Base-by-base conservation (phyloP, 1,139 yeast species). In the Kazachstania sp. region DNA sequence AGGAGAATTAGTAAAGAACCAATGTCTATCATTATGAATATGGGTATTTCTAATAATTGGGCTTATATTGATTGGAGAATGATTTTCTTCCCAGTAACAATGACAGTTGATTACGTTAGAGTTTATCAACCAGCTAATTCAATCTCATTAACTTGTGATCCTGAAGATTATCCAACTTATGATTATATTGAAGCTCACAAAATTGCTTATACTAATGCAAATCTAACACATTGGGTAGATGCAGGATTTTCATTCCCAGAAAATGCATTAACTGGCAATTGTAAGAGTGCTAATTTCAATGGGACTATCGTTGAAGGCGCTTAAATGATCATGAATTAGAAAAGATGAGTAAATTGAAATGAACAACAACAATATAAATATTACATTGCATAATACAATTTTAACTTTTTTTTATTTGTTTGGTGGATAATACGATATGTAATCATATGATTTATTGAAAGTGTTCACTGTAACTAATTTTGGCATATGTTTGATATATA, bases 11-110 rank as follows among this genome's bases (percentile, higher is more conserved):
- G 92, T 15, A 81, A 83, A 64, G 96, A 87, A 63, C 96, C 96
- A 51, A 85, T 87, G 95, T 73, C 87, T 1, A 71, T 87, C 36
- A 71, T 87, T 53, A 63, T 86, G 71, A 86, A 86, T 64, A 66
- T 86, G 65, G 95, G 94, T 65, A 67, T 86, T 45, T 86, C 95
- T 7, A 79, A 80, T 53, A 77, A 79, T 47, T 86, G 95, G 95
- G 83, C 86, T 1, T 82, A 83, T 61, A 85, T 86, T 53, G 85
- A 84, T 63, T 85, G 95, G 94, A 73, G 76, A 34, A 71, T 78
- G 13, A 66, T 86, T 41, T 62, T 66, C 37, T 86, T 86, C 74
- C 95, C 95, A 0, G 74, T 76, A 2, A 73, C 74, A 2, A 67
- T 86, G 74, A 70, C 79, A 50, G 70, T 86, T 47, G 95, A 86